Conservation (phyloP, 2,329 filamentous ascomycete species). For the Corynespora cassiicola region DNA sequence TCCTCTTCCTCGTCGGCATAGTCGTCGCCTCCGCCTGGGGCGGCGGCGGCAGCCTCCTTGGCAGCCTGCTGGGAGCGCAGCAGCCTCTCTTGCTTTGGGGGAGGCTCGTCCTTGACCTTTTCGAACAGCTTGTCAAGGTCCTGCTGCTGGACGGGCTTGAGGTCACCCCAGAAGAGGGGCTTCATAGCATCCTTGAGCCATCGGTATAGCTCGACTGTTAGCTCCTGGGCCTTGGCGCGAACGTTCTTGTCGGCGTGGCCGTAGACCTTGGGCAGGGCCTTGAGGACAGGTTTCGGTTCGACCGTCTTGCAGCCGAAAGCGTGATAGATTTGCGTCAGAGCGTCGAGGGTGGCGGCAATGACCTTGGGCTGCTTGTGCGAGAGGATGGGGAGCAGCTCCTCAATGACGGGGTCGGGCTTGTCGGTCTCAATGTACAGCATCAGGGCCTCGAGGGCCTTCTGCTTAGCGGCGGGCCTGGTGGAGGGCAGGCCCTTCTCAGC, state of each 20-base stretch:
- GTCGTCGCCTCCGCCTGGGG: constrained; percentile 59
- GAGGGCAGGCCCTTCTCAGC: constrained; percentile 91
- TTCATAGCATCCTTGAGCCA: constrained; percentile 99
- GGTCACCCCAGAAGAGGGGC: constrained; percentile 92
- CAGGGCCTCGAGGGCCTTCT: constrained; percentile 83
- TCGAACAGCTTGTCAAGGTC: constrained; percentile 96
- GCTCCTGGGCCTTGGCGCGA: constrained; percentile 86
- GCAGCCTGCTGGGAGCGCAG: constrained; percentile 89
- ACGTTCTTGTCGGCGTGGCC: constrained; percentile 98
- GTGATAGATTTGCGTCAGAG: constrained; percentile 84
- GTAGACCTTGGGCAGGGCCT: constrained; percentile 86
- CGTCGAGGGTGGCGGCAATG: constrained; percentile 75
- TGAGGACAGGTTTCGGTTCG: constrained; percentile 90
- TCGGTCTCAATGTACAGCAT: constrained; percentile 91
- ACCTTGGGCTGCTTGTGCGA: constrained; percentile 92
- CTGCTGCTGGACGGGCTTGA: constrained; percentile 93
- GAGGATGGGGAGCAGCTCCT: constrained; percentile 84
- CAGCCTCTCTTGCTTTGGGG: constrained; percentile 89
- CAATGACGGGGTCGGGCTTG: constrained; percentile 81
- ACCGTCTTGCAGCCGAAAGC: constrained; percentile 94
- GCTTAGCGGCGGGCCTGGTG: constrained; percentile 86
- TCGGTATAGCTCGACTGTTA: constrained; percentile 93
- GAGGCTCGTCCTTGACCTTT: constrained; percentile 83
- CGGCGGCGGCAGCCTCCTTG: constrained; percentile 71
- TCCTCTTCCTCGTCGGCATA: constrained; percentile 60